Evolutionary conservation across 1,139 yeast species (phyloP).

Genomic region (Suhomyces maxii): DNA sequence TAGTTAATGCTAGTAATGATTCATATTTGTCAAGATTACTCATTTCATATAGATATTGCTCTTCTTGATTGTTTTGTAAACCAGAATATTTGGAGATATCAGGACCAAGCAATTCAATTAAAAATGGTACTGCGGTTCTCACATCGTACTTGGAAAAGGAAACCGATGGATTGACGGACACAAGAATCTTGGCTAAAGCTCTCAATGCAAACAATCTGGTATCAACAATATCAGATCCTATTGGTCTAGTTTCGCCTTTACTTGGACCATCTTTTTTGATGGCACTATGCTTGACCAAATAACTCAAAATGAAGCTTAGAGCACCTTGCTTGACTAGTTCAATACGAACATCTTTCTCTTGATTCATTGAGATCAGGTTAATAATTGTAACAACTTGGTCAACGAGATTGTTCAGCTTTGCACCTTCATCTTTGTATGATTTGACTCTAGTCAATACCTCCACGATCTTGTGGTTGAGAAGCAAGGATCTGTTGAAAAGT

Average conservation of each 20-base stretch:
- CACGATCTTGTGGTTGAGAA: constrained; percentile 28
- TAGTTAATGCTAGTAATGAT: constrained; percentile 49
- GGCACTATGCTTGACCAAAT: constrained; percentile 34
- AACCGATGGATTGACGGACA: constrained; percentile 41
- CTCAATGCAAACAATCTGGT: constrained; percentile 31
- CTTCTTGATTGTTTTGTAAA: constrained; percentile 3
- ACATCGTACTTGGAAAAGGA: constrained; percentile 43
- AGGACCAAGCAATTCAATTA: constrained; percentile 47
- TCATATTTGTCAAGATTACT: constrained; percentile 44
- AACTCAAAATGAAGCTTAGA: constrained; percentile 37
- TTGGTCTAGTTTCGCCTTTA: constrained; percentile 24
- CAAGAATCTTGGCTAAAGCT: constrained; percentile 44
- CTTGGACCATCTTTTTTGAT: constrained; percentile 14
- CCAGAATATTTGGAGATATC: constrained; percentile 23
- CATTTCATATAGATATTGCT: constrained; percentile 27
- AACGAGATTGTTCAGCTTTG: constrained; percentile 10
- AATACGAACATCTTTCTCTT: constrained; percentile 26
- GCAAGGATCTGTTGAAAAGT: constrained; percentile 31
- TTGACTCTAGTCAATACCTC: constrained; percentile 29
- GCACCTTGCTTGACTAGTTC: constrained; percentile 51
- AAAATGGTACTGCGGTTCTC: constrained; percentile 46
- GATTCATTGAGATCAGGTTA: constrained; percentile 28
- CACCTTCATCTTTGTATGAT: constrained; percentile 15
- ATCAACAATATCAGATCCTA: constrained; percentile 17
- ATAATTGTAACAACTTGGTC: constrained; percentile 26